A percentile compares a stretch with the other conserved stretches of the same genome.
These are phyloP conservation scores for Ascocoryne sarcoides DNA, from an alignment of 2,329 filamentous ascomycete genomes.

Conservation along the genomic window DNA sequence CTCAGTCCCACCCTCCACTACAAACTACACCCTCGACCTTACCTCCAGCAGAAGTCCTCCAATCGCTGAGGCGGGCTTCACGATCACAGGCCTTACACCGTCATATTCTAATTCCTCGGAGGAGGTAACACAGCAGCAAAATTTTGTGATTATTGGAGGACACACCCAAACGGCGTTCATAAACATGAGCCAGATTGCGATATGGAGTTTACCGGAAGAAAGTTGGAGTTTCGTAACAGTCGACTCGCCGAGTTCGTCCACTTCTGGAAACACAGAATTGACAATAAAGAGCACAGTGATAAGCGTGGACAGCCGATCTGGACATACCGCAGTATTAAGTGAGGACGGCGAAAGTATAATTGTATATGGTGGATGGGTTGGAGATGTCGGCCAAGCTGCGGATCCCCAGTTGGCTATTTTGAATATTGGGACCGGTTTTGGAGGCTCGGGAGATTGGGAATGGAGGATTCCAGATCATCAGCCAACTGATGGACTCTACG, in stretches of 20 bases:
- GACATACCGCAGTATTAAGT: constrained; percentile 76
- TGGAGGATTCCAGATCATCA: constrained; percentile 52
- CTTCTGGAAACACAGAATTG: constrained; percentile 44
- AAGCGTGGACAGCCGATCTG: constrained; percentile 63
- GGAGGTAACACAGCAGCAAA: constrained; percentile 60
- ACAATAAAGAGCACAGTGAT: constrained; percentile 35
- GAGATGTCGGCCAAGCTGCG: constrained; percentile 66
- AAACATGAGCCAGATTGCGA: constrained; percentile 84
- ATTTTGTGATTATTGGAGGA: constrained; percentile 75
- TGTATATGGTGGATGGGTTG: constrained; percentile 87
- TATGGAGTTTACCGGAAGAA: constrained; percentile 80
- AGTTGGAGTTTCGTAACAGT: constrained; percentile 76
- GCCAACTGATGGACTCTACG: constrained; percentile 46
- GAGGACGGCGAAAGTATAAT: constrained; percentile 71
- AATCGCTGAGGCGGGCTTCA: constrained; percentile 79
- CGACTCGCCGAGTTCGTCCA: constrained; percentile 32
- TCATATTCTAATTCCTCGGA: constrained; percentile 61
- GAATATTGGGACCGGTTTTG: constrained; percentile 65
- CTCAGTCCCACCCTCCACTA: constrained; percentile 16
- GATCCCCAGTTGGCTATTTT: constrained; percentile 74
- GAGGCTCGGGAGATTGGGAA: constrained; percentile 59
- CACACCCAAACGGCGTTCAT: constrained; percentile 79
- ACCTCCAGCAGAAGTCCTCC: constrained; percentile 47
- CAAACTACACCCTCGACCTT: constrained; percentile 36
- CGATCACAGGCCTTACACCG: constrained; percentile 63